Conservation (phyloP, 148 eudicot genomes). For the Drosera capensis region DNA sequence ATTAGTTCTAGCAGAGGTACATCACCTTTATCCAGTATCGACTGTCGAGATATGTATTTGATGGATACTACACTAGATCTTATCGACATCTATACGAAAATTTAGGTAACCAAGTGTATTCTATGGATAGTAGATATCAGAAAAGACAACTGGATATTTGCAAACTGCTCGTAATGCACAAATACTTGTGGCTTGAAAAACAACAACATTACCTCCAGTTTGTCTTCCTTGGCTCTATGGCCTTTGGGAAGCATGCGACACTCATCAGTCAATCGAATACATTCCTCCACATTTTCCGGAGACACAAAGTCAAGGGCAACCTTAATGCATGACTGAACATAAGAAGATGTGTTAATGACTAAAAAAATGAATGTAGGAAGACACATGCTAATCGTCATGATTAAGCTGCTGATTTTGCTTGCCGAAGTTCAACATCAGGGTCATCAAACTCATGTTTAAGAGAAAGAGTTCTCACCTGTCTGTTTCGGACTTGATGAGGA, state of each 20-base stretch:
- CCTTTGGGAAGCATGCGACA: constrained; percentile 57
- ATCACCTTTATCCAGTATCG: no score
- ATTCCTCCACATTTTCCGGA: constrained; percentile 70
- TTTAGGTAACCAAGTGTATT: no score
- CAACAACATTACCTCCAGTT: constrained; percentile 54
- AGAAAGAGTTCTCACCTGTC: constrained; percentile 26
- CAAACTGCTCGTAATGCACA: background rate
- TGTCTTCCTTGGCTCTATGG: constrained; percentile 82
- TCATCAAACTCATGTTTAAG: no score
- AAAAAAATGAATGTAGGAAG: background rate
- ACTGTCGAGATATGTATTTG: no score
- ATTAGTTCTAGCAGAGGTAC: no score
- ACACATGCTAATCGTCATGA: background rate
- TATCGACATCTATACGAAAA: no score
- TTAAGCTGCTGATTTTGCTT: background rate
- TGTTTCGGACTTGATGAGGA: constrained; percentile 60
- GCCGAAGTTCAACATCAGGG: background rate
- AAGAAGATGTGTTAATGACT: background rate
- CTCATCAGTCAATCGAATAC: constrained; percentile 66
- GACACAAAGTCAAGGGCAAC: constrained; percentile 93
- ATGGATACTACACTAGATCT: no score
- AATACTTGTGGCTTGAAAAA: background rate
- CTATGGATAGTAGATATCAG: background rate
- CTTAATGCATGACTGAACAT: constrained; percentile 70
- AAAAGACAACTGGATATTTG: no score